Percentiles rank a stretch among this genome's conserved stretches.
Evolutionary conservation across 2,329 filamentous ascomycete species (phyloP).

Genomic region (Pyrenophora tritici-repentis): DNA sequence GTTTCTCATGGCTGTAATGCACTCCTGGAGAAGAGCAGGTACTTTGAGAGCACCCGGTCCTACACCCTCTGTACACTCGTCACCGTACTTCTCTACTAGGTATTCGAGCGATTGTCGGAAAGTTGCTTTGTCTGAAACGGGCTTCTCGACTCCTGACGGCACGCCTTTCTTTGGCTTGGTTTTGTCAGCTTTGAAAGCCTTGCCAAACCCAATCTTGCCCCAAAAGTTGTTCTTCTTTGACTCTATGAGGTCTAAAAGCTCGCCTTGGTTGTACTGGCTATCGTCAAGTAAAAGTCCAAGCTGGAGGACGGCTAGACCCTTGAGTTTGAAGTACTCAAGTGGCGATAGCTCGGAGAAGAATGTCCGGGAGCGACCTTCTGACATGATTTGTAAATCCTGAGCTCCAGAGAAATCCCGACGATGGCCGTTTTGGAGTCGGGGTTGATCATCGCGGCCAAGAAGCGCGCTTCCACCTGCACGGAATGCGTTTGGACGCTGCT

Average conservation of each 20-base stretch:
- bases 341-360: conserved; percentile 97
- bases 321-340: conserved; percentile 95
- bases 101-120: conserved; percentile 89
- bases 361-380: conserved; percentile 66
- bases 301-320: conserved; percentile 89
- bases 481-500: conserved; percentile 81
- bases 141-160: conserved; percentile 36
- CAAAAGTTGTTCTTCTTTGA: conserved; percentile 93
- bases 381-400: conserved; percentile 56
- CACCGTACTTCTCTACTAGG: conserved; percentile 89
- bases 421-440: conserved; percentile 71
- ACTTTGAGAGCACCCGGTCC: conserved; percentile 89
- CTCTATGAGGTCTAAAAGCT: conserved; percentile 90
- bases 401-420: conserved; percentile 68
- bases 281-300: conserved; percentile 94
- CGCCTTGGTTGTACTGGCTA: conserved; percentile 88
- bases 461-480: conserved; percentile 73
- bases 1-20: conserved; percentile 91
- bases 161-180: conserved; percentile 79
- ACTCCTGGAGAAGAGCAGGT: conserved; percentile 92
- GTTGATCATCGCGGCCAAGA: conserved; percentile 64
- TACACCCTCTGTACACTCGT: conserved; percentile 96
- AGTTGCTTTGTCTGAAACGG: conserved; percentile 69
- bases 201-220: conserved; percentile 96
- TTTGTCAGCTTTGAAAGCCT: conserved; percentile 63